Evolutionary conservation across 202 grass and related monocot genomes (phyloP), one percentile per base, ranked within the genome.

Genomic region (Alloteropsis angusta): DNA sequence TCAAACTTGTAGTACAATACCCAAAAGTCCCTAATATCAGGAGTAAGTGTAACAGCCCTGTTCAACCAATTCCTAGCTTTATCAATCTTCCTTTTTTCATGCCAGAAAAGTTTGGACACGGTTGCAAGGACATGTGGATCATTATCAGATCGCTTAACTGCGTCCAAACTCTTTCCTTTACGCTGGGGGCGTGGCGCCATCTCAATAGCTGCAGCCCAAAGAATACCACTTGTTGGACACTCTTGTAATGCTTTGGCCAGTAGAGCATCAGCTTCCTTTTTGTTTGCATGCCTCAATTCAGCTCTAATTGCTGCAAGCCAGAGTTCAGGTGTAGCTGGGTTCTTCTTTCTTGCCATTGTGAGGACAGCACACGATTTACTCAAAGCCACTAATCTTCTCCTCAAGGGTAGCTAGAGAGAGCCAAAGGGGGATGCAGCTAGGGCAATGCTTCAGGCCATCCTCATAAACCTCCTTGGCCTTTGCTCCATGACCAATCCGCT

Each of bases 201-300:
- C 86, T 97, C 93, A 71, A 97, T 93, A 42, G 86, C 78, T 42
- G 86, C 79, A 63, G 90, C 90, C 93, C 93, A 97, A 18, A 97
- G 70, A 78, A 93, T 97, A 28, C 93, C 93, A 91, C 90, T 93
- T 66, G 84, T 74, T 73, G 91, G 90, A n/a, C 93, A 97, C 75
- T 93, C 90, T 68, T 97, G 93, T 64, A 93, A 77, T 72, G 93
- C 90, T 60, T 97, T 97, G 34, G 93, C 90, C 81, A 93, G 88
- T 17, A 93, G 82, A 61, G 86, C 68, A 81, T 93, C 90, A 4
- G 88, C 93, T 68, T 97, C 90, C 75, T 93, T 93, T 55, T 93
- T 97, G 72, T 88, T 93, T 26, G 88, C 90, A 15, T 97, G 83
- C 76, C 90, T 89, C 55, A 87, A 68, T 70, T 97, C 93, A 60